Conservation (phyloP, 106 monocot genomes). For the Allium cepa region DNA sequence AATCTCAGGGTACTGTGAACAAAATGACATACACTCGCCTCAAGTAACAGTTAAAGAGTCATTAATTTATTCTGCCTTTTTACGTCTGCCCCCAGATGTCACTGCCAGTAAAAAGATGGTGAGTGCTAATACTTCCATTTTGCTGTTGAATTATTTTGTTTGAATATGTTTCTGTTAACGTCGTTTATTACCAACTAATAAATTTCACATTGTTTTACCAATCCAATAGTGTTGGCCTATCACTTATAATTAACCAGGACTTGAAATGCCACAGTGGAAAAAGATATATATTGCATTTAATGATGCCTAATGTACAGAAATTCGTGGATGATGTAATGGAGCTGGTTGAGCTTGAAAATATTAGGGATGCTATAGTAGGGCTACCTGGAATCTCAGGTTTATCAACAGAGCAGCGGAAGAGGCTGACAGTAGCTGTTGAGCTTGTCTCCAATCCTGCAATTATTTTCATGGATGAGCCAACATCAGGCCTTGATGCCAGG, state of each 20-base stretch:
- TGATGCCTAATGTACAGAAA: neutral
- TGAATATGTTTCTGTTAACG: neutral
- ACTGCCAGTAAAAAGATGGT: constrained; percentile 22
- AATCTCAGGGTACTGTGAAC: constrained; percentile 70
- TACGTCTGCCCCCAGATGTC: constrained; percentile 47
- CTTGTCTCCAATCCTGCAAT: constrained; percentile 10
- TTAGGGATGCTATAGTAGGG: constrained; percentile 4
- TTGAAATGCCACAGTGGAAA: too few species aligned
- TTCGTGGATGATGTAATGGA: constrained; percentile 11
- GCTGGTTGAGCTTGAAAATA: constrained; percentile 4
- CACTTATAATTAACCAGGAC: too few species aligned
- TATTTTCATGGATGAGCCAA: constrained; percentile 14
- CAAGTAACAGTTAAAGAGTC: constrained; percentile 65
- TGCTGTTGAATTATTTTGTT: neutral
- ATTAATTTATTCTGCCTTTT: constrained; percentile 57
- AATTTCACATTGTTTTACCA: too few species aligned
- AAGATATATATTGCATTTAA: too few species aligned
- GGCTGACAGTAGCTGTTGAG: constrained; percentile 12
- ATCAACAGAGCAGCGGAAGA: constrained; percentile 10
- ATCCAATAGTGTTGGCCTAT: too few species aligned
- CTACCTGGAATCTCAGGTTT: constrained; percentile 7
- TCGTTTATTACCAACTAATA: too few species aligned
- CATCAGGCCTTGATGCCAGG: constrained; percentile 11
- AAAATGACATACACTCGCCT: constrained; percentile 67
- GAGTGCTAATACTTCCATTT: neutral